Evolutionary conservation across 305 asterid genomes (phyloP), one percentile per base, ranked within the genome.

Genomic region (Solanum hybrid): DNA sequence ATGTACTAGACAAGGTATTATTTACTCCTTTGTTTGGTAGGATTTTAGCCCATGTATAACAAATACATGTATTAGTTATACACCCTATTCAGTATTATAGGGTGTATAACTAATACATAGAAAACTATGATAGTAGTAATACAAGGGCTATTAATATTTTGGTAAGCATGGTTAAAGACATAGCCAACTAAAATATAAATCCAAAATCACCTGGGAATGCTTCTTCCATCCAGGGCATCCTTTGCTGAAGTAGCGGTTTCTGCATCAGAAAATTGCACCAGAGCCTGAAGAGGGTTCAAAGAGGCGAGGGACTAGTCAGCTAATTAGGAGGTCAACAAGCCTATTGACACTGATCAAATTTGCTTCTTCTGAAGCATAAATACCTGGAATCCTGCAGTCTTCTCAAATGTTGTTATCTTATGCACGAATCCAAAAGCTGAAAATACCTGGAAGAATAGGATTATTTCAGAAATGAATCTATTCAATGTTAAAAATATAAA

Each of bases 321-420:
- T 46, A 84, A 51, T 46, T 46, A 29, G 42, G 20, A 84, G 73
- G 73, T 51, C 40, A 84, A 42, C 85, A 24, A 34, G 71, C 66
- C 64, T 51, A 79, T 36, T 76, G 40, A 10, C n/a, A 90, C 88
- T 64, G 40, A 40, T 7, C 51, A 89, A 89, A 66, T 46, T 51
- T 86, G 40, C n/a, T n/a, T 35, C 88, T 29, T 79, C 29, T 35
- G 51, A 46, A 89, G 81, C 51, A 79, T 51, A 90, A 78, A 89
- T 78, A 97, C 99, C 97, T 97, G 99, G 92, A 97, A 97, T 79
- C 99, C 99, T 87, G 99, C 99, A 76, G 99, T 97, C 95, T 97
- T 96, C 95, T 97, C 99, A 92, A 97, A 97, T n/a, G 99, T 97
- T 64, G 99, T 97, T 40, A 97, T 97, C 94, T 97, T 96, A 91